phyloP scores from a whole-genome alignment of 768 basidiomycete species.

The Boletus pseudo-olivaceus region DNA sequence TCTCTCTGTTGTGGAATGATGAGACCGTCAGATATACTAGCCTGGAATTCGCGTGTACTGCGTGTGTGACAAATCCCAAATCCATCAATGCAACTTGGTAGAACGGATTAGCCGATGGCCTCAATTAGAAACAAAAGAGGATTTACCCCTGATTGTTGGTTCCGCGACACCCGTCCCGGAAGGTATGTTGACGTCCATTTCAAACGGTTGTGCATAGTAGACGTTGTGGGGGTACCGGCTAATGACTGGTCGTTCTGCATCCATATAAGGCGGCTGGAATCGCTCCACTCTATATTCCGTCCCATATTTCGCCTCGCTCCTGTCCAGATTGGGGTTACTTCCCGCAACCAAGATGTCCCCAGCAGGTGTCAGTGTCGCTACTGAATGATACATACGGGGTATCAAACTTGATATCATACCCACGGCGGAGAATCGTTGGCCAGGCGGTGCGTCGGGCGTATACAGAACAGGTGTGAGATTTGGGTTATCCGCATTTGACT shows the following conservation, averaged over 20 bases:
- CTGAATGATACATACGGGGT: slow-evolving; percentile 79
- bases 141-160: slow-evolving; percentile 50
- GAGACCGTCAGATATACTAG: slow-evolving; percentile 59
- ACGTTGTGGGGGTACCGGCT: slow-evolving; percentile 34
- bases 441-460: slow-evolving; percentile 48
- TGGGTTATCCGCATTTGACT: slow-evolving; percentile 76
- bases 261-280: slow-evolving; percentile 81
- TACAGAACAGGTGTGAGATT: slow-evolving; percentile 70
- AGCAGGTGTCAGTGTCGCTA: slow-evolving; percentile 70
- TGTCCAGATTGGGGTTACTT: slow-evolving; percentile 80
- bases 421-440: slow-evolving; percentile 53
- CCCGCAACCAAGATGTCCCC: slow-evolving; percentile 78
- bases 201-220: slow-evolving; percentile 43
- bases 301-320: slow-evolving; percentile 67
- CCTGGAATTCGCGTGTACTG: slow-evolving; percentile 73
- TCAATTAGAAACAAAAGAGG: background rate
- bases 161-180: slow-evolving; percentile 33
- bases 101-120: slow-evolving; percentile 5
- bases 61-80: slow-evolving; percentile 77
- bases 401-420: slow-evolving; percentile 66
- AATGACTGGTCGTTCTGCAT: slow-evolving; percentile 53
- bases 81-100: slow-evolving; percentile 70
- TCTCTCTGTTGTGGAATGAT: slow-evolving; percentile 39
- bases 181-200: slow-evolving; percentile 43
- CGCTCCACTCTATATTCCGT: slow-evolving; percentile 90